Percentiles rank a stretch among this genome's conserved stretches.
These are phyloP conservation scores for Apiotrichum montevideense DNA, from an alignment of 1,284 basidiomycete species.

Conservation along the genomic window DNA sequence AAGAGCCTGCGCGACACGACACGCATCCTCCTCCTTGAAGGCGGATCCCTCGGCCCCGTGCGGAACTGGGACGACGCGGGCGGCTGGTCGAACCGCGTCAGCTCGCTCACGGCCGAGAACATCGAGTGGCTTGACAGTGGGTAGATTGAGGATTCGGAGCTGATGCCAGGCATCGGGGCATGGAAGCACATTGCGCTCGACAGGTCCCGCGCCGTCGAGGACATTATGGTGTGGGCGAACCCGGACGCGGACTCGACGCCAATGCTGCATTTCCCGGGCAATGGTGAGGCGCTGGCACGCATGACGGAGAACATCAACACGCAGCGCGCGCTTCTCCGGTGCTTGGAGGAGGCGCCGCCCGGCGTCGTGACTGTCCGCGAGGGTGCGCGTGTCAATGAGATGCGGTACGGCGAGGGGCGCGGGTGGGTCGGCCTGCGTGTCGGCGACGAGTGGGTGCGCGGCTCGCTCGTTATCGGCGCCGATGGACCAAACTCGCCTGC, in stretches of 20 bases:
- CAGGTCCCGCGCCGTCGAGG: slow-evolving; percentile 66
- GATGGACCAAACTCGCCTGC: slow-evolving; percentile 96
- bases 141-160: slow-evolving; percentile 13
- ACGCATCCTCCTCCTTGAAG: slow-evolving; percentile 67
- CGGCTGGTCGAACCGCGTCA: slow-evolving; percentile 78
- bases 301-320: slow-evolving; percentile 87
- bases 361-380: slow-evolving; percentile 37
- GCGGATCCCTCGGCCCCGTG: slow-evolving; percentile 63
- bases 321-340: slow-evolving; percentile 68
- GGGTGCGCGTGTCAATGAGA: slow-evolving; percentile 32
- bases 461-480: slow-evolving; percentile 63
- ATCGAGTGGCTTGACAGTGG: slow-evolving; percentile 66
- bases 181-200: slow-evolving; percentile 71
- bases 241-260: slow-evolving; percentile 48
- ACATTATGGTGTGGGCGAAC: slow-evolving; percentile 80
- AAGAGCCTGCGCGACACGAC: slow-evolving; percentile 7
- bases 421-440: slow-evolving; percentile 41
- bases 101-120: slow-evolving; percentile 81
- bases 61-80: slow-evolving; percentile 59
- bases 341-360: slow-evolving; percentile 24
- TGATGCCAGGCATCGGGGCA: slow-evolving; percentile 64
- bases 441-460: slow-evolving; percentile 41
- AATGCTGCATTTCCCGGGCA: slow-evolving; percentile 38
- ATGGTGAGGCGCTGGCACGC: slow-evolving; percentile 57
- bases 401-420: slow-evolving; percentile 37